Percentiles rank a stretch among this genome's conserved stretches.
phyloP scores from a whole-genome alignment of 306 rosid species.

The Begonia fuchsioides region DNA sequence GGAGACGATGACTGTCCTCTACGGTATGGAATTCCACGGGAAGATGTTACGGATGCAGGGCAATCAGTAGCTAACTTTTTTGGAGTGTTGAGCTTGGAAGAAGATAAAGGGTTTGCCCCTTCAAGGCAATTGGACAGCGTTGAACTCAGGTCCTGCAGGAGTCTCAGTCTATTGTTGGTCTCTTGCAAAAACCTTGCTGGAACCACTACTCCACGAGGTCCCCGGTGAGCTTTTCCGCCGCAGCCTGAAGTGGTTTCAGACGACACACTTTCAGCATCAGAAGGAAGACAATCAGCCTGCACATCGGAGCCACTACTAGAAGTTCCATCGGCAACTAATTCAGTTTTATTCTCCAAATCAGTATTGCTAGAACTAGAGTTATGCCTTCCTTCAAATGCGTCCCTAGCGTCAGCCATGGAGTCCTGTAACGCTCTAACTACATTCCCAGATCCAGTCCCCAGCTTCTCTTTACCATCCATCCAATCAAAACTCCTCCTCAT shows the following conservation, averaged over 20 bases:
- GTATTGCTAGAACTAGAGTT: conserved; percentile 12
- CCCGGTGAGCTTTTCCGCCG: conserved; percentile 23
- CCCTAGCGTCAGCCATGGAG: conserved; percentile 27
- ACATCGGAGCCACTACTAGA: conserved; percentile 32
- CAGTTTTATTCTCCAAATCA: conserved; percentile 11
- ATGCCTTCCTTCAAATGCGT: conserved; percentile 19
- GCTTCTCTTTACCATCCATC: conserved; percentile 25
- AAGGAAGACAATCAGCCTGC: conserved; percentile 22
- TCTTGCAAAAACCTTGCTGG: conserved; percentile 72
- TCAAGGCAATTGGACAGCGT: conserved; percentile 29
- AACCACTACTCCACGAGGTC: conserved; percentile 31
- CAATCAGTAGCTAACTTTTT: conserved; percentile 34
- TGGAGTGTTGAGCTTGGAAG: conserved; percentile 28
- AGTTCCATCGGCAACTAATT: conserved; percentile 22
- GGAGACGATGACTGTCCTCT: conserved; percentile 57
- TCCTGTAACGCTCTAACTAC: conserved; percentile 49
- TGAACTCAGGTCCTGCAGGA: conserved; percentile 31
- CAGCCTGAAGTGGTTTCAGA: conserved; percentile 39
- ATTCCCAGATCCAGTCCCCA: conserved; percentile 33
- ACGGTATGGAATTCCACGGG: conserved; percentile 34
- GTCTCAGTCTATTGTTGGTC: conserved; percentile 31
- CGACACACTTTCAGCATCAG: conserved; percentile 68
- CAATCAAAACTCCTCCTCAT: conserved; percentile 45
- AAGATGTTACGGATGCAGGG: conserved; percentile 32
- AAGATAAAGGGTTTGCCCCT: conserved; percentile 15